Evolutionary conservation across 345 rosid species (phyloP), one percentile per base, ranked within the genome.

Genomic region (Arabidopsis suecica): DNA sequence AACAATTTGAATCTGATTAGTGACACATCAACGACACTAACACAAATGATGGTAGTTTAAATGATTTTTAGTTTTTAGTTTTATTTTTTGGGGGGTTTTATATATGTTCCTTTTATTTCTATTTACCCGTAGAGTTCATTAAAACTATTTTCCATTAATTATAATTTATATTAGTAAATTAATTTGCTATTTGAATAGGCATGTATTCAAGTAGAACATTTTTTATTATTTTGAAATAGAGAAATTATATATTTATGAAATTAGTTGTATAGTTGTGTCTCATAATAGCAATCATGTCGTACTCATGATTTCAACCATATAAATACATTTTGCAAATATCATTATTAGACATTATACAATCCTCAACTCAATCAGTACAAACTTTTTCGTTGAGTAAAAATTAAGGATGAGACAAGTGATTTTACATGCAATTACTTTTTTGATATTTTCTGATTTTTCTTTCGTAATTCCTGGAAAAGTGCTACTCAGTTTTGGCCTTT

Each of bases 381-480:
- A 45, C 51, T 47, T 76, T 76, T 69, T 25, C 10, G 51, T 76
- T 61, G 80, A 76, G 80, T 69, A 69, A 76, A 69, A 50, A 69
- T 76, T 69, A 69, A 76, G 80, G 59, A 61, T 62, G 55, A 62
- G 65, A 54, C 59, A 55, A 51, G 50, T 75, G 25, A 69, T 14
- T 72, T 33, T 34, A 28, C 1, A 10, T 34, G 25, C 18, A 59
- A 49, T 36, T 37, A 48, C 50, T 11, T 34, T 18, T 25, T 28
- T 4, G 3, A 4, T 0, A 1, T 28, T 28, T 22, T 44, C 40
- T 9, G 47, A 22, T 37, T 67, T 14, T 45, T 25, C 0, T n/a
- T 69, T 56, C 13, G 25, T 45, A 34, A 45, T 47, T 58, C 37
- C 13, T 12, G 48, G 58, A 47, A 10, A 10, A 37, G 1, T 71